Evolutionary conservation across 1,284 basidiomycete genomes (phyloP), one percentile per base, ranked within the genome.

Genomic region (Gomphus bonarii): DNA sequence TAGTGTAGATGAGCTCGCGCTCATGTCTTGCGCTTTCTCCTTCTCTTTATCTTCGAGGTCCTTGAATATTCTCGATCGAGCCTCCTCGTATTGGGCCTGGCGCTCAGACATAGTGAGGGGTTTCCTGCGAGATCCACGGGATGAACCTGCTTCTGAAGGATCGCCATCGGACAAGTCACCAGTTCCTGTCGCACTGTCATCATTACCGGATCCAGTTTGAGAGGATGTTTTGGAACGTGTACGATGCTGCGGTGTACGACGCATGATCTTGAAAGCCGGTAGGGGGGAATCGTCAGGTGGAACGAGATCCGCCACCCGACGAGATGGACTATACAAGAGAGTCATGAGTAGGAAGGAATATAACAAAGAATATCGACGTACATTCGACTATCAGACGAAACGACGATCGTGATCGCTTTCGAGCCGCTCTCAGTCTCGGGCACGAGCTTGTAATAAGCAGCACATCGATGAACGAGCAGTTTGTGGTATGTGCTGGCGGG

Each of bases 251-350:
- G 67, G 68, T 36, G 73, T 72, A 63, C 88, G 78, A 40, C 82
- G 80, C 88, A 91, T 91, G 63, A 91, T 91, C 75, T 90, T 85
- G 67, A 91, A 86, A 10, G 87, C 77, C 20, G 85, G 87, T 44
- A 83, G 82, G 0, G 80, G 66, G 5, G 80, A 71, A 25, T 79
- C 73, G 65, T 89, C 87, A 9, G 78, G 73, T n/a, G 88, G 88
- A 16, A 89, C 85, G n/a, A 91, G 77, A 55, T 90, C 88, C 60
- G 76, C 77, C 51, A 91, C 75, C 58, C 84, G 76, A 38, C 82
- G 78, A 33, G 70, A 56, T 62, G 88, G 88, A 63, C 87, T 90
- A 64, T n/a, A 61, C 50, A 58, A 59, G 12, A 58, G 25, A 38
- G 28, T 57, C 5, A 36, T 28, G 43, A 54, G 55, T 43, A 33